These are phyloP conservation scores for Fragaria ananassa DNA, from an alignment of 306 rosid genomes.

Conservation along the genomic window DNA sequence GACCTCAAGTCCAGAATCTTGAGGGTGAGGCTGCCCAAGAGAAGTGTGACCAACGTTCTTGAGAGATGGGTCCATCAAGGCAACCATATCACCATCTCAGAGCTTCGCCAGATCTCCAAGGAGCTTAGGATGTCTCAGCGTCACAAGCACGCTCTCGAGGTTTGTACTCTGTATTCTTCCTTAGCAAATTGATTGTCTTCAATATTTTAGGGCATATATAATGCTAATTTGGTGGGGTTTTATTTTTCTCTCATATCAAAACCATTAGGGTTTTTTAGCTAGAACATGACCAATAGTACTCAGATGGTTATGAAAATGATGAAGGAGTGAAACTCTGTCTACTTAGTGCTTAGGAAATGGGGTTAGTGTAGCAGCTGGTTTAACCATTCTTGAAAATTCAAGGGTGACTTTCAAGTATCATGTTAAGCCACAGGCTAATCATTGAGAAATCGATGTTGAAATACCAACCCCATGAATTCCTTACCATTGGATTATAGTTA, in stretches of 20 bases:
- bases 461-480: background rate
- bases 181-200: background rate
- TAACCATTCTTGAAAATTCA: background rate
- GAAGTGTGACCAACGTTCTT: conserved; percentile 76
- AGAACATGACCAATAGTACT: background rate
- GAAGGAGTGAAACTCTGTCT: background rate
- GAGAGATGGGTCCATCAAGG: conserved; percentile 79
- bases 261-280: background rate
- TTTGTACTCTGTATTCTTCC: conserved; percentile 15
- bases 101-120: conserved; percentile 72
- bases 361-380: background rate
- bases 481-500: background rate
- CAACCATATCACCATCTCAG: conserved; percentile 48
- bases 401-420: background rate
- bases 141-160: conserved; percentile 95
- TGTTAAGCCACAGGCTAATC: background rate
- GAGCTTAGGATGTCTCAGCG: conserved; percentile 78
- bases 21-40: conserved; percentile 72
- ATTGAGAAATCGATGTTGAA: background rate
- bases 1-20: conserved; percentile 70
- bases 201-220: too few species aligned
- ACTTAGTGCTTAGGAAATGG: background rate
- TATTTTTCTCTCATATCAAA: background rate
- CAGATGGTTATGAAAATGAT: background rate
- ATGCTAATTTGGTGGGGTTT: background rate